Base-by-base conservation (phyloP, 805 yeast species). In the Komagataella pastoris region DNA sequence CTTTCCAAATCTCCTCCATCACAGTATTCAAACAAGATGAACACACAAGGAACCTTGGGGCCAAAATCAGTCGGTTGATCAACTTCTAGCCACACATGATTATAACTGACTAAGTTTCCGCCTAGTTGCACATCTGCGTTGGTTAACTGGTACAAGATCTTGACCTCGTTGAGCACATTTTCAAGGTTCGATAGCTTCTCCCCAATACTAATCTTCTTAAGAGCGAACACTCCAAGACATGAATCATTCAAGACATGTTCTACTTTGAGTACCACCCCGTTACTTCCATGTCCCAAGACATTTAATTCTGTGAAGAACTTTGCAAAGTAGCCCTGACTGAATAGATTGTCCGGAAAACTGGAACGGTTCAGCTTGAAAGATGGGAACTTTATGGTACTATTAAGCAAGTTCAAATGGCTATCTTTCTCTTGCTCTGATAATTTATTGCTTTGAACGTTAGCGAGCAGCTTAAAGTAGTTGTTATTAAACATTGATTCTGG, bases 11-110 rank as follows among this genome's bases (percentile, higher is more conserved):
- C 88, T 0, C 96, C 97, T 14, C 96, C 96, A 50, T 80, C 83
- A 61, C 96, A 89, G 61, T 85, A 89, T 61, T 89, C 96, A 63
- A 86, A 91, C 12, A 89, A 68, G 7, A 89, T 85, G 58, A 80
- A 89, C 4, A 89, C 88, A 49, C 72, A 69, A 46, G 84, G 73
- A 52, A 83, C 68, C 58, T 72, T 64, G 43, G 83, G 79, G 50
- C 81, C 81, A 62, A 79, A 79, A 7, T 67, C 69, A 48, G 75
- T 69, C 24, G 75, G 61, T 17, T 69, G 64, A 46, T 76, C 85
- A 59, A 83, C 71, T 60, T 89, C 97, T 36, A 89, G 64, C 97
- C 97, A 89, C 23, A 88, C 96, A 65, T 89, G 97, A 60, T 89
- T 88, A 61, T 89, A 89, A 18, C 85, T 77, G 24, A 89, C 87